Evolutionary conservation across 2,329 filamentous ascomycete species (phyloP).

Genomic region (Xylaria sp.): DNA sequence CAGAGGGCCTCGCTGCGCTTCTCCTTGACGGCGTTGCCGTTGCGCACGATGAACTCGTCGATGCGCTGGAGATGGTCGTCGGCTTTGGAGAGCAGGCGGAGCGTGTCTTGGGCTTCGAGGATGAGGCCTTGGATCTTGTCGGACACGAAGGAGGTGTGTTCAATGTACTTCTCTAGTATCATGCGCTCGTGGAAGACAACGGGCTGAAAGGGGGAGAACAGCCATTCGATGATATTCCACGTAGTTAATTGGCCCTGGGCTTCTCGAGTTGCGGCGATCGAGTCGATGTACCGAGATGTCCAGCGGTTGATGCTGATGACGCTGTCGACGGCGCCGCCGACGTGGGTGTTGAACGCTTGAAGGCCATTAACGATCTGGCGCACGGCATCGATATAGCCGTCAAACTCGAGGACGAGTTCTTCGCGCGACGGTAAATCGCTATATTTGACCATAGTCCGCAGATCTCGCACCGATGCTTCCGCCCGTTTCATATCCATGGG

Average conservation of each 20-base stretch:
- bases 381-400: conserved; percentile 74
- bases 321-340: conserved; percentile 74
- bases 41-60: conserved; percentile 69
- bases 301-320: conserved; percentile 77
- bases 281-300: conserved; percentile 73
- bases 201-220: conserved; percentile 68
- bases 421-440: conserved; percentile 70
- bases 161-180: conserved; percentile 75
- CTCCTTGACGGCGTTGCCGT: conserved; percentile 62
- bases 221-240: conserved; percentile 47
- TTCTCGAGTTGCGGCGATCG: conserved; percentile 52
- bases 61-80: conserved; percentile 75
- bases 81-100: conserved; percentile 68
- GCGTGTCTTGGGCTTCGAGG: conserved; percentile 70
- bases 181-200: conserved; percentile 63
- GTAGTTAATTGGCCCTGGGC: conserved; percentile 43
- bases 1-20: conserved; percentile 71
- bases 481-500: conserved; percentile 81
- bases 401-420: conserved; percentile 77
- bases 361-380: conserved; percentile 69
- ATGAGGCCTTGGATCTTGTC: conserved; percentile 73
- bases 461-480: conserved; percentile 74
- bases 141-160: conserved; percentile 72
- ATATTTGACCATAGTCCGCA: conserved; percentile 73
- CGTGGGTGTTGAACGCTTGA: conserved; percentile 76